phyloP scores from a whole-genome alignment of 306 rosid genomes.

The Canavalia ensiformis region DNA sequence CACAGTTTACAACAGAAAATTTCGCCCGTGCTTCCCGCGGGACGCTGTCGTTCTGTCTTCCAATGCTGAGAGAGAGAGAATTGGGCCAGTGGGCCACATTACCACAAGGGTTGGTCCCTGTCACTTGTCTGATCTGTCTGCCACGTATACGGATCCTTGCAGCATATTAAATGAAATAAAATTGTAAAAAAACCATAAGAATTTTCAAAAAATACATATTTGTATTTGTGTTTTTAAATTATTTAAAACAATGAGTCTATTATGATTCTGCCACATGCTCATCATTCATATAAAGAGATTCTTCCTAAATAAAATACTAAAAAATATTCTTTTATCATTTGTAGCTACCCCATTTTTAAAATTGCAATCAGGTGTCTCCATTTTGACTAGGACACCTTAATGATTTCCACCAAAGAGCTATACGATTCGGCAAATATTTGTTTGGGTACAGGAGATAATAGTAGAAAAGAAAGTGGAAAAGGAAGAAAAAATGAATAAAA shows the following conservation, averaged over 20 bases:
- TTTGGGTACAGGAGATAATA: neutral
- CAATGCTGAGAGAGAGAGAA: neutral
- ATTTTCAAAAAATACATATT: too few species aligned
- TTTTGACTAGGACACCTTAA: neutral
- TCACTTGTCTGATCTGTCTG: slow-evolving; percentile 23
- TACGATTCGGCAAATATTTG: neutral
- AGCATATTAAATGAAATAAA: too few species aligned
- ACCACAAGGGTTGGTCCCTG: slow-evolving; percentile 2
- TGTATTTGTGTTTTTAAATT: too few species aligned
- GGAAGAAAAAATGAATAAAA: neutral
- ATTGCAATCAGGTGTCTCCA: neutral
- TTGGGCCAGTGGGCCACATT: neutral
- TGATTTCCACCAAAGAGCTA: neutral
- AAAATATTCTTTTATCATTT: too few species aligned
- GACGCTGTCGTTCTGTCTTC: slow-evolving; percentile 58
- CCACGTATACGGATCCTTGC: neutral
- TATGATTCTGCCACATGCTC: too few species aligned
- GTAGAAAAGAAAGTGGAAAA: neutral
- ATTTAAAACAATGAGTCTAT: too few species aligned
- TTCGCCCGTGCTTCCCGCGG: slow-evolving; percentile 85
- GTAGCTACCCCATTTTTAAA: neutral
- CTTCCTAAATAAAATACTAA: too few species aligned
- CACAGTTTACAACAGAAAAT: slow-evolving; percentile 13
- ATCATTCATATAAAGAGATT: too few species aligned
- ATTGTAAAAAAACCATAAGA: too few species aligned